Conservation (phyloP, 2,329 filamentous ascomycete genomes). For the Hymenoscyphus occultus region DNA sequence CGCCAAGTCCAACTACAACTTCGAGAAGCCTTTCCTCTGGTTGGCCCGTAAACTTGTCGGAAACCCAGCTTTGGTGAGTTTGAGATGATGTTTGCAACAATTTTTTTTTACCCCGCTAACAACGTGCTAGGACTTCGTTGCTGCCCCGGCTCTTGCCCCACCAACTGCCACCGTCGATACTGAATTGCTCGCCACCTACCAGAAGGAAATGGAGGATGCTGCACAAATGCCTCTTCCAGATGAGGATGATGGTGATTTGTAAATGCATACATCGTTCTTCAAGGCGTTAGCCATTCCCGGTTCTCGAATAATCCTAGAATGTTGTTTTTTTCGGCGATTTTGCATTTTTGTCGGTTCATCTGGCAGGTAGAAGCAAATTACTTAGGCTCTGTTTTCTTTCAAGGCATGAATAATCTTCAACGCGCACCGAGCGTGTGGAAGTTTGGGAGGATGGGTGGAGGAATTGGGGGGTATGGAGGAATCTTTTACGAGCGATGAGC, state of each 20-base stretch:
- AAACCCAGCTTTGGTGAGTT: slow-evolving; percentile 76
- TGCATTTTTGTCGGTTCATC: slow-evolving; percentile 33
- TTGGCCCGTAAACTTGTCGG: slow-evolving; percentile 97
- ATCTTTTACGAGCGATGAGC: slow-evolving; percentile 32
- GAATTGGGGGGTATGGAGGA: slow-evolving; percentile 4
- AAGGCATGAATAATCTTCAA: slow-evolving; percentile 29
- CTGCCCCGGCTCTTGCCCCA: slow-evolving; percentile 88
- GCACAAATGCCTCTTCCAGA: slow-evolving; percentile 83
- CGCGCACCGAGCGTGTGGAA: slow-evolving; percentile 26
- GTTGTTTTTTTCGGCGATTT: slow-evolving; percentile 35
- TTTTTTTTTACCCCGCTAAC: slow-evolving; percentile 20
- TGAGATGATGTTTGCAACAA: slow-evolving; percentile 25
- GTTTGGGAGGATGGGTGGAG: slow-evolving; percentile 26
- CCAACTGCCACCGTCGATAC: slow-evolving; percentile 89
- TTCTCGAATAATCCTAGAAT: slow-evolving; percentile 37
- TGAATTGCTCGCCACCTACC: slow-evolving; percentile 75
- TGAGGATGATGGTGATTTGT: slow-evolving; percentile 75
- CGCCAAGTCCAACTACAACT: slow-evolving; percentile 99
- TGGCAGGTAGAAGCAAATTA: slow-evolving; percentile 34
- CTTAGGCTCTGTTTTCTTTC: slow-evolving; percentile 27
- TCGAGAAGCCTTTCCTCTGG: slow-evolving; percentile 99
- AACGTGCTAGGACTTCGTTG: slow-evolving; percentile 79
- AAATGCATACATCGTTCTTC: slow-evolving; percentile 25
- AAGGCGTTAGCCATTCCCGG: slow-evolving; percentile 22
- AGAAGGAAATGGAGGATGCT: slow-evolving; percentile 83